Percentiles rank a stretch among this genome's conserved stretches.
phyloP scores from a whole-genome alignment of 1,139 yeast species.

The Yamadazyma epiphylla region DNA sequence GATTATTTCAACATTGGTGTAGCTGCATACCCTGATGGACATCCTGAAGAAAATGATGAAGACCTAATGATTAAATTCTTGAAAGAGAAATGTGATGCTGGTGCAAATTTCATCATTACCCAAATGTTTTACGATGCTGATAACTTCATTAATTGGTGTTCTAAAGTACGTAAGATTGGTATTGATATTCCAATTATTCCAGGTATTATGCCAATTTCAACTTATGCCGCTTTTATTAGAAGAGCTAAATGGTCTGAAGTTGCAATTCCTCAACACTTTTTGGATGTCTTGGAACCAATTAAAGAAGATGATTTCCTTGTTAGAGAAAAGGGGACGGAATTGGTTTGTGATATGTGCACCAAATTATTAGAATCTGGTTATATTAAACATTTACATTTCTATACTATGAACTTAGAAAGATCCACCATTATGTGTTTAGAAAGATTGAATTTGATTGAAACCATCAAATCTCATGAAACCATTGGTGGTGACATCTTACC shows the following conservation, averaged over 20 bases:
- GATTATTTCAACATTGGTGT: constrained; percentile 85
- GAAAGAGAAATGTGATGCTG: constrained; percentile 87
- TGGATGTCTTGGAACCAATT: constrained; percentile 70
- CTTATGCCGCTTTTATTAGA: constrained; percentile 87
- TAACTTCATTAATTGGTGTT: constrained; percentile 79
- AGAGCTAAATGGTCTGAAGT: constrained; percentile 94
- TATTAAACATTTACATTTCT: constrained; percentile 86
- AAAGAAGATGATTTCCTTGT: constrained; percentile 89
- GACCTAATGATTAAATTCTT: constrained; percentile 58
- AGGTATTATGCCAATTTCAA: constrained; percentile 97
- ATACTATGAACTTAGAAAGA: constrained; percentile 93
- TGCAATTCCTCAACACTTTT: constrained; percentile 69
- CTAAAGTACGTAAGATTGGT: constrained; percentile 67
- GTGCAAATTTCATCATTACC: constrained; percentile 89
- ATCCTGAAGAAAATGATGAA: constrained; percentile 73
- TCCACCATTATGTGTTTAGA: constrained; percentile 89
- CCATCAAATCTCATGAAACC: constrained; percentile 36
- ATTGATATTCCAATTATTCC: constrained; percentile 87
- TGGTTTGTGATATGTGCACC: constrained; percentile 81
- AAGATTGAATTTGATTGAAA: constrained; percentile 54
- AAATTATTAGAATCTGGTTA: constrained; percentile 66
- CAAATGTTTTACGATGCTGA: constrained; percentile 93
- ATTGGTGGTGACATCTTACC: constrained; percentile 53
- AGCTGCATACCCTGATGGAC: constrained; percentile 97
- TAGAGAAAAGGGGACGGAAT: constrained; percentile 79